Conservation (phyloP, 1,139 yeast species). For the Sugiyamaella japonica region DNA sequence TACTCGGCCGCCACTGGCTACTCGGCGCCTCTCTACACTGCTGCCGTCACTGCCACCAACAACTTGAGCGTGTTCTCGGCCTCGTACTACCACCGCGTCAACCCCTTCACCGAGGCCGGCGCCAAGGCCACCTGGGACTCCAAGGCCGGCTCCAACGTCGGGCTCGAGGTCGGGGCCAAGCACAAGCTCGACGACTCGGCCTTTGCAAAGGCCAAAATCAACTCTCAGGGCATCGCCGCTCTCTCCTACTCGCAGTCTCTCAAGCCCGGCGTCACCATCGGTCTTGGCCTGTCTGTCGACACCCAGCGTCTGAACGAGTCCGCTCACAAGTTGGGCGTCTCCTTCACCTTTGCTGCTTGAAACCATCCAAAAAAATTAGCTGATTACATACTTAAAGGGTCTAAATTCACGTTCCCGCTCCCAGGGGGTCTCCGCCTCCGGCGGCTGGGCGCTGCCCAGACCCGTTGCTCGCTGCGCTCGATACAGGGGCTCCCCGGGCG, state of each 20-base stretch:
- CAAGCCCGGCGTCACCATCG: conserved; percentile 96
- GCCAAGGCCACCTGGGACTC: conserved; percentile 98
- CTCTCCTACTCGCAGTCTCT: conserved; percentile 91
- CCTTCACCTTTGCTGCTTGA: conserved; percentile 84
- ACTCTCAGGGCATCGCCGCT: conserved; percentile 95
- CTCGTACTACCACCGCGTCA: conserved; percentile 95
- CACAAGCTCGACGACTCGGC: conserved; percentile 84
- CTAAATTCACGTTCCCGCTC: too few species aligned
- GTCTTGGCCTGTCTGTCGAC: conserved; percentile 96
- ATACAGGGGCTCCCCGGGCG: too few species aligned
- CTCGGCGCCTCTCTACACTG: conserved; percentile 83
- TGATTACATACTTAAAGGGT: too few species aligned
- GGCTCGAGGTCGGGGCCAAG: conserved; percentile 94
- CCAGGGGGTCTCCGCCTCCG: not conserved
- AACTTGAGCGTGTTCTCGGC: conserved; percentile 91
- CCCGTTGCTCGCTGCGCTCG: too few species aligned
- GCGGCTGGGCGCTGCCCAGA: conserved; percentile 5
- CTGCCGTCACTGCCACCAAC: conserved; percentile 86
- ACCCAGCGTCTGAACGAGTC: conserved; percentile 95
- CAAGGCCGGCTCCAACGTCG: conserved; percentile 65
- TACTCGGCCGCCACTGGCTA: conserved; percentile 95
- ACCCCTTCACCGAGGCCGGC: conserved; percentile 92
- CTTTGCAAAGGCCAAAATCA: conserved; percentile 93
- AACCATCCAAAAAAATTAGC: too few species aligned
- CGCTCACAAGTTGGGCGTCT: conserved; percentile 97